A percentile compares a stretch with the other conserved stretches of the same genome.
phyloP scores from a whole-genome alignment of 208 protist genomes.

The Acanthamoeba royreba region DNA sequence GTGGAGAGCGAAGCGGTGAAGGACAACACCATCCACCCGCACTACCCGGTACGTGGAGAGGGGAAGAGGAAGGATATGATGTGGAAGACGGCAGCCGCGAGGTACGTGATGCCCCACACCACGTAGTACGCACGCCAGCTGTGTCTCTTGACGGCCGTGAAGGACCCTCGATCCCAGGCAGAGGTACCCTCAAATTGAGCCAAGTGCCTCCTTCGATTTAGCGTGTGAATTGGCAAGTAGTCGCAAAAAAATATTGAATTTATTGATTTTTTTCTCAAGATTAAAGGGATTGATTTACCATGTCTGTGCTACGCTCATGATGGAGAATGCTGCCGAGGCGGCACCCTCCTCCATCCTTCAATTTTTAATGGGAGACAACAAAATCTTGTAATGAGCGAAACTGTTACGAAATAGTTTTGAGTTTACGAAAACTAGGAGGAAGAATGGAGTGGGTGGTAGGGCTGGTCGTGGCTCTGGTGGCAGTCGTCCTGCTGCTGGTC shows the following conservation, averaged over 20 bases:
- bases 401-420: too few relatives aligned
- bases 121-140: not conserved
- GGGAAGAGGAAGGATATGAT: not conserved
- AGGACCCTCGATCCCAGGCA: too few relatives aligned
- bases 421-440: too few relatives aligned
- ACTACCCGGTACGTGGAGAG: not conserved
- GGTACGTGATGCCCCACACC: not conserved
- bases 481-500: not conserved
- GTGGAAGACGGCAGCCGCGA: not conserved
- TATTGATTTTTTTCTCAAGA: too few relatives aligned
- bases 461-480: too few relatives aligned
- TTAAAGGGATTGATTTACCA: too few relatives aligned
- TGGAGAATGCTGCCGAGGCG: not conserved
- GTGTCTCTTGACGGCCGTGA: too few relatives aligned
- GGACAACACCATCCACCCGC: not conserved
- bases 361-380: constrained; percentile 44
- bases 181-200: too few relatives aligned
- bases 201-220: not conserved
- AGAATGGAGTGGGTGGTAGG: too few relatives aligned
- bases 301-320: not conserved
- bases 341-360: not conserved
- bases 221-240: not conserved
- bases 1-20: not conserved
- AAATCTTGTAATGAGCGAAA: not conserved
- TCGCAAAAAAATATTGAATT: not conserved